Conservation (phyloP, 768 basidiomycete species). For the Aureoboletus auriporus region DNA sequence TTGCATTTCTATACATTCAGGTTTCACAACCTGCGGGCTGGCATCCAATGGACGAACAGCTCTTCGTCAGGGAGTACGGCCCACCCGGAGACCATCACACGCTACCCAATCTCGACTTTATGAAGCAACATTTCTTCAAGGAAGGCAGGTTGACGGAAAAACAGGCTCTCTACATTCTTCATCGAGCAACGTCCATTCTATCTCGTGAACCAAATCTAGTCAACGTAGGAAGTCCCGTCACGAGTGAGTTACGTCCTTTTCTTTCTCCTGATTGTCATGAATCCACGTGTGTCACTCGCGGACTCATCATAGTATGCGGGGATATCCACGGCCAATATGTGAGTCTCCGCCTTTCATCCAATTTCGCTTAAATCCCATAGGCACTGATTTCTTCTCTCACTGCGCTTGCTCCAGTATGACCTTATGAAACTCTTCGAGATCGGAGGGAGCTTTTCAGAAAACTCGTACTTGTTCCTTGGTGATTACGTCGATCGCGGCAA, state of each 20-base stretch:
- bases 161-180: conserved; percentile 82
- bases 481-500: conserved; percentile 98
- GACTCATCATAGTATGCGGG: conserved; percentile 67
- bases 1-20: conserved; percentile 34
- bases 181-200: conserved; percentile 62
- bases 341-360: conserved; percentile 62
- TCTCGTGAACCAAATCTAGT: conserved; percentile 81
- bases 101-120: conserved; percentile 71
- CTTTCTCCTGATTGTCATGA: conserved; percentile 1
- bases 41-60: conserved; percentile 69
- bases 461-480: conserved; percentile 88
- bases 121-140: conserved; percentile 86
- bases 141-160: conserved; percentile 81
- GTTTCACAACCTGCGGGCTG: conserved; percentile 64
- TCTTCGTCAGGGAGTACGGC: conserved; percentile 54
- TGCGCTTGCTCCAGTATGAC: conserved; percentile 66
- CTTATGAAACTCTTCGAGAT: conserved; percentile 98
- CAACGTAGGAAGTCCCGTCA: conserved; percentile 83
- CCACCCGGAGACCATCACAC: conserved; percentile 31
- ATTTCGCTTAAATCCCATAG: conserved; percentile 59
- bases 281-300: conserved; percentile 7
- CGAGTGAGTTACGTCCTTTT: conserved; percentile 52
- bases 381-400: neutral
- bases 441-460: conserved; percentile 81
- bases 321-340: conserved; percentile 99